phyloP scores from a whole-genome alignment of 2,329 filamentous ascomycete species.

The Paecilomyces variotii region DNA sequence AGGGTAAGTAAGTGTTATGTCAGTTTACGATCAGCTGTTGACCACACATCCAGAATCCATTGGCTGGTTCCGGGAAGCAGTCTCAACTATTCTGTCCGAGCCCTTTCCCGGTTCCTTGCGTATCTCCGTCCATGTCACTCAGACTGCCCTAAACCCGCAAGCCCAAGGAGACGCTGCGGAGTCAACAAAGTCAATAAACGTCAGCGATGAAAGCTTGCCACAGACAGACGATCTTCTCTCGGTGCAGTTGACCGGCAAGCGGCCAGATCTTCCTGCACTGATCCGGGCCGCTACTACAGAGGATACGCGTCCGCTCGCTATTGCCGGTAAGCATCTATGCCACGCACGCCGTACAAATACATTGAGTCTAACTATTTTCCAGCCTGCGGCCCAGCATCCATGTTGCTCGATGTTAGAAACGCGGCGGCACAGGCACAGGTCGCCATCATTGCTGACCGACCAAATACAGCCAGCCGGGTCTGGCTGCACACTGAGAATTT shows the following conservation, averaged over 20 bases:
- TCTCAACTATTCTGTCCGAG: background rate
- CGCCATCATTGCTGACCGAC: slow-evolving; percentile 22
- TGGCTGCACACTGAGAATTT: slow-evolving; percentile 45
- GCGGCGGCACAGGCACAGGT: slow-evolving; percentile 38
- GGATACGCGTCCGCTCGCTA: background rate
- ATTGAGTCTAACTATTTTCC: slow-evolving; percentile 19
- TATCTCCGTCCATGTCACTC: background rate
- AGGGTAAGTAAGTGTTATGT: background rate
- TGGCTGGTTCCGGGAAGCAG: background rate
- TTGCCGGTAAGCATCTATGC: background rate
- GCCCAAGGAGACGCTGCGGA: background rate
- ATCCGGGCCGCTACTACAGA: slow-evolving; percentile 5
- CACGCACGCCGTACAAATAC: background rate
- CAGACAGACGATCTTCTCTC: background rate
- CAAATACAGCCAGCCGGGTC: slow-evolving; percentile 20
- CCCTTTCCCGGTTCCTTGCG: background rate
- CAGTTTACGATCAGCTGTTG: background rate
- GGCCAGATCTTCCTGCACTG: slow-evolving; percentile 27
- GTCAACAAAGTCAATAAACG: slow-evolving; percentile 4
- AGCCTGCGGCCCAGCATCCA: slow-evolving; percentile 38
- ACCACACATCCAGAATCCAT: background rate
- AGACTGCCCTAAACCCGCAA: background rate
- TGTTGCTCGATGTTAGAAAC: slow-evolving; percentile 43
- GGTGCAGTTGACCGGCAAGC: slow-evolving; percentile 10
- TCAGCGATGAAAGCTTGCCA: background rate